Evolutionary conservation across 805 yeast genomes (phyloP), one percentile per base, ranked within the genome.

Genomic region (Zygotorulaspora chibaensis): DNA sequence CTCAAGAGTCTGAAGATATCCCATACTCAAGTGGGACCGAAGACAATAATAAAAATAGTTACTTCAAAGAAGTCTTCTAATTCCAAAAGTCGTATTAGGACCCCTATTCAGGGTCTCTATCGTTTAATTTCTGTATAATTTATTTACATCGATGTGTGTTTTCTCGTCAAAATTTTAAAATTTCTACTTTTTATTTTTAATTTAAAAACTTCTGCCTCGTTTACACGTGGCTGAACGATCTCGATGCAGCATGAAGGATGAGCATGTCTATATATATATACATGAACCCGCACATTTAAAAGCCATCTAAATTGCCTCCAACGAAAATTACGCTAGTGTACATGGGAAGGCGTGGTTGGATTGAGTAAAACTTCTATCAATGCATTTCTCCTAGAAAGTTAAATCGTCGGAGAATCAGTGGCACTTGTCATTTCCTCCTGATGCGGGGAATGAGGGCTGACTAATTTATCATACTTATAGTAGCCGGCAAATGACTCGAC

Each of bases 41-140:
- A 12, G 52, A 41, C 27, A 43, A 25, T 5, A 42, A 35, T 20
- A 42, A 41, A 27, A 46, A 35, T 41, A 55, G 63, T 34, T 56
- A 55, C 42, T 55, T 61, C 50, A 57, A 60, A 45, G 66, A 60
- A 45, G 63, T 61, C 1, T 60, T 60, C 37, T 56, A 40, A 48
- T 29, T 36, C 8, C 30, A 18, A 18, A 9, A 11, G n/a, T 20
- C n/a, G n/a, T 12, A 20, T 4, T 17, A 18, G 39, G 39, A 20
- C 39, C 39, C 28, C n/a, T 12, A 12, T 12, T 7, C 13, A 9
- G 23, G 35, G 27, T 17, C 34, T 29, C 15, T 28, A 12, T 16
- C 34, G 31, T 33, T 20, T 30, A 40, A 27, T 18, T 35, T 40
- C 34, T 33, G 35, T 27, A 40, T 26, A 36, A 17, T 26, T 27